A percentile compares a stretch with the other conserved stretches of the same genome.
Evolutionary conservation across 371 early-diverging fungal genomes (phyloP).

Genomic region (Actinomortierella ambigua): DNA sequence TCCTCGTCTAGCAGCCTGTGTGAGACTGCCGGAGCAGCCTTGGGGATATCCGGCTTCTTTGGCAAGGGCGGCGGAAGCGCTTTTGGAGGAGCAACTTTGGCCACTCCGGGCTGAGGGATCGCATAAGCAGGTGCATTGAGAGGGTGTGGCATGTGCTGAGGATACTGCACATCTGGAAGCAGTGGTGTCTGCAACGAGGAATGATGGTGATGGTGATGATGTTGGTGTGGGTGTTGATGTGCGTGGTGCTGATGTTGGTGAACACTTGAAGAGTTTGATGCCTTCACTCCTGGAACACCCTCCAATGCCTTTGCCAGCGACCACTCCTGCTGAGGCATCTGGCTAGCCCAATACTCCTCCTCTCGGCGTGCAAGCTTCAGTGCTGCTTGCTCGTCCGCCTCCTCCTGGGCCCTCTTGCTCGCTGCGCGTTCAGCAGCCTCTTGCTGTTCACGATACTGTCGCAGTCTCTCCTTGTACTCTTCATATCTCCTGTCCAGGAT

Average conservation of each 20-base stretch:
- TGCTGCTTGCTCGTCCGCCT: constrained; percentile 14
- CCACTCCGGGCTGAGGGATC: too few species aligned
- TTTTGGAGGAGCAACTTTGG: too few species aligned
- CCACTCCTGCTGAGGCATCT: constrained; percentile 19
- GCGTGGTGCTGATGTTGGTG: background rate
- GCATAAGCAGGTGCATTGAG: too few species aligned
- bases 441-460: constrained; percentile 3
- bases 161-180: too few species aligned
- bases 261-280: background rate
- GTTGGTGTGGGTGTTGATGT: constrained; percentile 10
- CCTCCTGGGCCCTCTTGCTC: constrained; percentile 8
- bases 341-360: constrained; percentile 19
- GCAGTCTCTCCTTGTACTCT: constrained; percentile 21
- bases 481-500: constrained; percentile 23
- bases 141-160: too few species aligned
- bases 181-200: too few species aligned
- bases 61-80: too few species aligned
- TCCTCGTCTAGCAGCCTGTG: too few species aligned
- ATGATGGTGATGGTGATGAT: background rate
- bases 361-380: constrained; percentile 14
- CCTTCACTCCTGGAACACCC: constrained; percentile 31
- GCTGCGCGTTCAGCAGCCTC: constrained; percentile 7
- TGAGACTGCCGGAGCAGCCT: too few species aligned
- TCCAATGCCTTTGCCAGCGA: constrained; percentile 35
- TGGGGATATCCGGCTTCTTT: too few species aligned